Evolutionary conservation across 768 basidiomycete species (phyloP), one percentile per base, ranked within the genome.

Genomic region (Phlebiopsis flavidoalba): DNA sequence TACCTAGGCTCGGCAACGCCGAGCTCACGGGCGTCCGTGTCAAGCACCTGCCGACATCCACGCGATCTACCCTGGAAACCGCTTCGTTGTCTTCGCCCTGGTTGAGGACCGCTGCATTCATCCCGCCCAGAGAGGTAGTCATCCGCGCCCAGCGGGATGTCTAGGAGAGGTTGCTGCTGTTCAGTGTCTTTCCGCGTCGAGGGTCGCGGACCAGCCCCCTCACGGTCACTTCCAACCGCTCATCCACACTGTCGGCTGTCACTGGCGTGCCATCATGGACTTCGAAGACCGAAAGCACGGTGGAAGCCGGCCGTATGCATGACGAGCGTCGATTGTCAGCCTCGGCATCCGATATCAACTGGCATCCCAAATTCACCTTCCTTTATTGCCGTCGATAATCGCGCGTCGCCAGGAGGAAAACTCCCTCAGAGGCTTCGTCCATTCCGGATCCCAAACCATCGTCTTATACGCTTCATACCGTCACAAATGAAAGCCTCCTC

Each of bases 261-360:
- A n/a, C n/a, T n/a, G n/a, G n/a, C n/a, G n/a, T n/a, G n/a, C n/a
- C n/a, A 80, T 86, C 17, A 77, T 77, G 63, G 82, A 82, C 17
- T 3, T 53, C 2, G 35, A 53, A 5, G 52, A 35, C 35, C 10
- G 14, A 5, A 35, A 15, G 1, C 52, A 33, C 31, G 11, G 12
- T 12, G 31, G 5, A 1, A 17, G 1, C 5, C 6, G 33, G 12
- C 17, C 31, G 7, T 3, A 53, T 33, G 73, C 73, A n/a, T n/a
- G n/a, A n/a, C 21, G 79, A 75, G 79, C 78, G 1, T 71, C 75
- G 1, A 80, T 85, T 33, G 66, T 83, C 10, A 74, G 75, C 31
- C 74, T 87, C 2, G 85, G 82, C 8, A 70, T 75, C 59, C 70
- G 69, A 33, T 85, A 86, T 61, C 79, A 80, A 60, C 76, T 87